Evolutionary conservation across 2,329 filamentous ascomycete genomes (phyloP).

Genomic region (Fusarium sarcochroum): DNA sequence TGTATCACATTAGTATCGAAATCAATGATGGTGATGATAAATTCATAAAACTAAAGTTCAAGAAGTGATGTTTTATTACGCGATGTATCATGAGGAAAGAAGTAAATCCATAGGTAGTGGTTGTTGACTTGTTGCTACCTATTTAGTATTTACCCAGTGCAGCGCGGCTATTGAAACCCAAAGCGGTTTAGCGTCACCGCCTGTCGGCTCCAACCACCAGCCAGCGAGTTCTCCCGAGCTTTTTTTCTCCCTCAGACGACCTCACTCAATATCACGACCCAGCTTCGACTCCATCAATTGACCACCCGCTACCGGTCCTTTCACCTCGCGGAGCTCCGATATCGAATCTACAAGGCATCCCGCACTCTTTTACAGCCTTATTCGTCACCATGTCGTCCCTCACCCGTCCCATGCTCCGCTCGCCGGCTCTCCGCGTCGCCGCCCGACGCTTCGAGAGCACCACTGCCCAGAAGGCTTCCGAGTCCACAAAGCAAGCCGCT

Average conservation of each 20-base stretch:
- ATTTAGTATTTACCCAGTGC: constrained; percentile 36
- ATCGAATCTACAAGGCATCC: constrained; percentile 46
- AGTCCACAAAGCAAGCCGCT: constrained; percentile 58
- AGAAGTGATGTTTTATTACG: not conserved
- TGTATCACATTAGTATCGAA: not conserved
- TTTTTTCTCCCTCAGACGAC: constrained; percentile 60
- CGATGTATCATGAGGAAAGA: not conserved
- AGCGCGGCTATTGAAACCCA: constrained; percentile 40
- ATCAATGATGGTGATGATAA: not conserved
- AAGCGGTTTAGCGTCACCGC: constrained; percentile 50
- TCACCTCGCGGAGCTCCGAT: constrained; percentile 47
- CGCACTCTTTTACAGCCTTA: constrained; percentile 43
- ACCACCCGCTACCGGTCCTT: constrained; percentile 49
- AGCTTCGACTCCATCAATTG: constrained; percentile 55
- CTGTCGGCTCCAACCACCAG: constrained; percentile 47
- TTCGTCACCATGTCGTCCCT: constrained; percentile 53
- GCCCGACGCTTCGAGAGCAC: constrained; percentile 74
- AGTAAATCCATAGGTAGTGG: constrained; percentile 16
- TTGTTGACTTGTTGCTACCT: too few species aligned
- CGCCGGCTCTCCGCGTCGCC: constrained; percentile 61
- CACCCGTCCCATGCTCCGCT: constrained; percentile 62
- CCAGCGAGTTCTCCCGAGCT: constrained; percentile 63
- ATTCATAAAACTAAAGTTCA: too few species aligned
- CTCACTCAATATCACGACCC: constrained; percentile 47
- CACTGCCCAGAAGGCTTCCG: constrained; percentile 62